Evolutionary conservation across 2,329 filamentous ascomycete species (phyloP), one percentile per base, ranked within the genome.

Genomic region (Pseudogymnoascus sp.): DNA sequence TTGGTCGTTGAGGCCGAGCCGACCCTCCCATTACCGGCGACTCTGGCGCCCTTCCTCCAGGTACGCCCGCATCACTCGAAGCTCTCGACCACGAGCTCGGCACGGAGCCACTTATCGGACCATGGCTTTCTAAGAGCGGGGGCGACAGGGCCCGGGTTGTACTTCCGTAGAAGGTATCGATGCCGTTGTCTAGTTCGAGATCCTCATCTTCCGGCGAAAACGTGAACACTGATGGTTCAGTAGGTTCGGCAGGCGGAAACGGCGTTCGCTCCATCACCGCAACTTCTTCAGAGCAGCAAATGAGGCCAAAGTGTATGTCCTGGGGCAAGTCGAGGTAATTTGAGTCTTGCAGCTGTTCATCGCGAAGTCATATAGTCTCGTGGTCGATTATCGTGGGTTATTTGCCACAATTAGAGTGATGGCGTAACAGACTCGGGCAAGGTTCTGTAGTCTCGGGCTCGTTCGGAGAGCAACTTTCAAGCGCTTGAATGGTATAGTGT

Each of bases 1-100:
- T 82, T 15, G 90, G 89, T 67, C 89, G 83, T 70, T 89, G 85
- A 26, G 83, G 80, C 70, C 87, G 82, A 74, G 75, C 79, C 72
- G 70, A 76, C 69, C 74, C 77, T 60, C 78, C 80, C 66, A 82
- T 81, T 75, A 74, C 33, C 73, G 77, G 62, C 42, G 68, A 65
- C 7, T 69, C 62, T 50, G 63, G 62, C 40, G 33, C 11, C 42
- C 69, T 66, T 42, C 60, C 61, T 61, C 68, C 70, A 9, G 63
- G 44, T 4, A 62, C 66, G 64, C 66, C 70, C 21, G 65, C 35
- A 65, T 70, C 76, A 67, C 78, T 80, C 65, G 75, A 69, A 60
- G 76, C 75, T 63, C 79, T 77, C 35, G 76, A 74, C 44, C 78
- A 75, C 38, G 74, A 68, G 21, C 71, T 70, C 4, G 75, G 71